Evolutionary conservation across 129 eudicot species (phyloP), one percentile per base, ranked within the genome.

Genomic region (Ambrosia trifida): DNA sequence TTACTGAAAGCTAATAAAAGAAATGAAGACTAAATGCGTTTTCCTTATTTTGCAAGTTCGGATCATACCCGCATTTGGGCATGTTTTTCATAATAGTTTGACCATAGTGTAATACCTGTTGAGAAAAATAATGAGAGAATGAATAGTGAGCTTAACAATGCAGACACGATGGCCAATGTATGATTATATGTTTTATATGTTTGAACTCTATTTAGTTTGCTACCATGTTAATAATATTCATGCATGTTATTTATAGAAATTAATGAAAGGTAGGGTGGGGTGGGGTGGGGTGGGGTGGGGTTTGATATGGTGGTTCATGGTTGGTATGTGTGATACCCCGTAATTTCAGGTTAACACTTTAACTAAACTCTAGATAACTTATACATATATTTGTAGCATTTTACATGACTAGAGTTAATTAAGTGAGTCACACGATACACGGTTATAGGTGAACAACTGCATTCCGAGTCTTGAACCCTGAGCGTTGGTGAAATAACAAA

Each of bases 221-320:
- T 61, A 63, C 69, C 38, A n/a, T 70, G 67, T 35, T 76, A 59
- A 66, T 70, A 30, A 31, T 63, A 49, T n/a, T n/a, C n/a, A n/a
- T n/a, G n/a, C n/a, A n/a, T n/a, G 69, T 24, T 35, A 81, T 76
- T 54, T 81, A 81, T 81, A 80, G 77, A 69, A 54, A 41, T 62
- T 45, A 11, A 14, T 60, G 36, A 13, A 62, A 1, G 6, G 45
- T 40, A 40, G 45, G 45, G 45, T 40, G 10, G 45, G 45, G 45
- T 3, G 3, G 18, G 57, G 50, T 45, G 63, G 72, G 78, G 61
- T 68, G 49, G 72, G 46, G 60, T 43, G 12, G 12, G 72, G 45
- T 78, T 17, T 71, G 74, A 72, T 52, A 47, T 35, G 20, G 70
- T 31, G 74, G 79, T 78, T 70, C 65, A 63, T 70, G 70, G 72